Base-by-base conservation (phyloP, 495 filamentous ascomycete species). In the Elaphomyces granulatus region DNA sequence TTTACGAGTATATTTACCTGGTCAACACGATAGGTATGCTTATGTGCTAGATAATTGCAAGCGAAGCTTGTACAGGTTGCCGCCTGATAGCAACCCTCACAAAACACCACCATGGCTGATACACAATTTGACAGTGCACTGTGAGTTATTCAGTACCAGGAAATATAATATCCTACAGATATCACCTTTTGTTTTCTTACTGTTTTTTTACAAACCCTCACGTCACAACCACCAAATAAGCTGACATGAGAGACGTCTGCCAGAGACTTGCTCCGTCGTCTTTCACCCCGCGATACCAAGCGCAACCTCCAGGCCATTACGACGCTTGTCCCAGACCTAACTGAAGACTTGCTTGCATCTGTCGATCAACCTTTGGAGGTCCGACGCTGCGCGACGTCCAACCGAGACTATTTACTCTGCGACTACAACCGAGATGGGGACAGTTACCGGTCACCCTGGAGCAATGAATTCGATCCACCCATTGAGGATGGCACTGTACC, bases 401-500 rank as follows among this genome's bases (percentile, higher is more conserved):
- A 82, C 45, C 81, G 87, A 39, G 90, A 96, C 65, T 99, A 94
- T 66, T 76, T 99, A 31, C 83, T 94, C 45, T 99, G 90, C 69
- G 90, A 99, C 71, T 99, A 96, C 70, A 99, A 99, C 71, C 86
- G 90, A 38, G 90, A 99, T 63, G 92, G 92, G 38, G 90, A 95
- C 60, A 87, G 80, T 63, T 93, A 93, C 70, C 81, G 90, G 21
- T 90, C 83, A 45, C 90, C 90, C 21, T 99, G 90, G 90, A 87
- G 80, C 66, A 95, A 95, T 61, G 84, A 95, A 61, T 99, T 96
- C 55, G 86, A 95, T 52, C 90, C 88, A 1, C 80, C 80, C 15
- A 68, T 88, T 16, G 77, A 78, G n/a, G 70, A 76, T 48, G 83
- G 81, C 0, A 82, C 81, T 1, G 70, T 86, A 3, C 85, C 85